Evolutionary conservation across 805 yeast species (phyloP).

Genomic region (Cyberlindnera samutprakarnensis): DNA sequence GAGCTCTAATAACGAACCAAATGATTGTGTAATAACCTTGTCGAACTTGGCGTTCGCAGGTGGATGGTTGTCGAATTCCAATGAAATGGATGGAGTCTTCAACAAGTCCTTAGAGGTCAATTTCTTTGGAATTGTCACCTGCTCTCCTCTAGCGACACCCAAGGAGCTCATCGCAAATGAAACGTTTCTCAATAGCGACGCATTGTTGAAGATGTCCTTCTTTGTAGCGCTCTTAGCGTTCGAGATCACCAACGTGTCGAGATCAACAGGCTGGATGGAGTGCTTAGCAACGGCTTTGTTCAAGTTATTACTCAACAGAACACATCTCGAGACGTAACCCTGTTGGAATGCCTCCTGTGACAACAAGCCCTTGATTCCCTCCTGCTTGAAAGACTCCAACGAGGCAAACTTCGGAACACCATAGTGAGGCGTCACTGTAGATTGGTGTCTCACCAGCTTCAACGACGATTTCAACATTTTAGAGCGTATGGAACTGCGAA

Average conservation of each 20-base stretch:
- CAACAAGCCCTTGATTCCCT: constrained; percentile 43
- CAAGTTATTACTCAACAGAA: constrained; percentile 23
- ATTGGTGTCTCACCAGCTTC: constrained; percentile 5
- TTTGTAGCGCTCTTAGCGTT: constrained; percentile 24
- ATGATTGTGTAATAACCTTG: constrained; percentile 12
- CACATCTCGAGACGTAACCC: constrained; percentile 35
- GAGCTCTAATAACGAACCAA: constrained; percentile 75
- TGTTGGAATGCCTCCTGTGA: constrained; percentile 39
- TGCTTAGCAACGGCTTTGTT: constrained; percentile 25
- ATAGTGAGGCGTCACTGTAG: constrained; percentile 9
- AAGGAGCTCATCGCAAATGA: constrained; percentile 29
- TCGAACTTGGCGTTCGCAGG: constrained; percentile 24
- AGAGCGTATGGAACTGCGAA: too few relatives aligned
- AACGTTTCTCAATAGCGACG: constrained; percentile 31
- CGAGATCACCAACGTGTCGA: constrained; percentile 20
- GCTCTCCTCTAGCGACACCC: constrained; percentile 20
- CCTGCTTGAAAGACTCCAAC: constrained; percentile 13
- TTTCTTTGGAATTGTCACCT: constrained; percentile 5
- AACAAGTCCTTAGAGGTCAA: constrained; percentile 26
- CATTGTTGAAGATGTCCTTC: constrained; percentile 28
- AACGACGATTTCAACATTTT: neutral
- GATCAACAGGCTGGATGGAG: constrained; percentile 18
- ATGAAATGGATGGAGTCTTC: constrained; percentile 35
- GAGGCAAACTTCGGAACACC: constrained; percentile 7
- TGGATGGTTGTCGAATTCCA: constrained; percentile 24